Conservation (phyloP, 1,284 basidiomycete genomes). For the Rhodofomes roseus region DNA sequence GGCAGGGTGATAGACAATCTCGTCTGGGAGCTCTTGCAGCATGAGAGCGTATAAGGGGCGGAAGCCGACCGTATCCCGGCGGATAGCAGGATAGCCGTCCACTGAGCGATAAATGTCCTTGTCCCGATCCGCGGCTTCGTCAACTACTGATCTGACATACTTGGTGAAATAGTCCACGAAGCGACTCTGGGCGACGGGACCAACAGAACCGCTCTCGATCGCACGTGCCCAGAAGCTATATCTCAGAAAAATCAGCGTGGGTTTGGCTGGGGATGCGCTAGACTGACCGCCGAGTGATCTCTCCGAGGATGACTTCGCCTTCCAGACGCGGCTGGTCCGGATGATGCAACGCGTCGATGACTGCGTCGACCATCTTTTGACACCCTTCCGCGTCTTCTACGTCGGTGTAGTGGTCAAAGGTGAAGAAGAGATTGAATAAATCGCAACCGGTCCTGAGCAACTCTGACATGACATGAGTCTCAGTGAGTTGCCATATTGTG, state of each 20-base stretch:
- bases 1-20: slow-evolving; percentile 29
- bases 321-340: slow-evolving; percentile 28
- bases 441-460: slow-evolving; percentile 31
- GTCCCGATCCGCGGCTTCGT: slow-evolving; percentile 28
- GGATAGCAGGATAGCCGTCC: slow-evolving; percentile 28
- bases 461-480: slow-evolving; percentile 10
- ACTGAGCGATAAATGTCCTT: slow-evolving; percentile 22
- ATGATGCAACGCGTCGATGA: slow-evolving; percentile 35
- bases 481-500: too few species aligned
- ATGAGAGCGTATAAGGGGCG: slow-evolving; percentile 31
- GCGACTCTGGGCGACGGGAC: slow-evolving; percentile 13
- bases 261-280: not conserved
- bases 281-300: slow-evolving; percentile 29
- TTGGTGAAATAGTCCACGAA: slow-evolving; percentile 17
- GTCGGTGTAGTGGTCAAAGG: slow-evolving; percentile 41
- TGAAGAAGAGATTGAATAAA: slow-evolving; percentile 39
- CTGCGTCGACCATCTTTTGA: slow-evolving; percentile 24
- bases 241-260: not conserved
- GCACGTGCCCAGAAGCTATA: slow-evolving; percentile 25
- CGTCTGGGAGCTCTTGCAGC: slow-evolving; percentile 29
- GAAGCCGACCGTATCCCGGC: slow-evolving; percentile 30
- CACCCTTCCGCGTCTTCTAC: slow-evolving; percentile 22
- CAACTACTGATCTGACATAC: slow-evolving; percentile 29
- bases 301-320: slow-evolving; percentile 29
- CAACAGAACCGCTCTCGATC: slow-evolving; percentile 8